Evolutionary conservation across 2,329 filamentous ascomycete species (phyloP), one percentile per base, ranked within the genome.

Genomic region (Neospermospora avenae): DNA sequence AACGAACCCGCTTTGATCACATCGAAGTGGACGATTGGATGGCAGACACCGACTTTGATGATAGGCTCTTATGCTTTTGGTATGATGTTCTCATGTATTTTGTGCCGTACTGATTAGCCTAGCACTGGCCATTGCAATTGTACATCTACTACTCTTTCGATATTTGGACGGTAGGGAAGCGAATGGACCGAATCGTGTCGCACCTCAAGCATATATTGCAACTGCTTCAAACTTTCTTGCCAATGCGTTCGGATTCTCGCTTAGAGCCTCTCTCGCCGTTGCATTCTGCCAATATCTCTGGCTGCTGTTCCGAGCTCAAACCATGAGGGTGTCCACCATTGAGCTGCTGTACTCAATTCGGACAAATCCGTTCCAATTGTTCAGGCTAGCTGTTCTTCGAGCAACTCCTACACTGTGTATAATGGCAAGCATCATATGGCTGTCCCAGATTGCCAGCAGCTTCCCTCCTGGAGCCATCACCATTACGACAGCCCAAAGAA

Each of bases 311-410:
- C 58, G 67, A 20, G 56, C 34, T 2, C 54, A 60, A 14, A 34
- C 63, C 3, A 68, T 69, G 65, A 67, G 63, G 55, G 65, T 69
- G 1, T 69, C 66, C 1, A 68, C 64, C 1, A 68, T 69, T 14
- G 67, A 68, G 25, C 18, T 51, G 6, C 41, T 69, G 11, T 69
- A 67, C 48, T 55, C 18, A 2, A 53, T 69, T 31, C 52, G 63
- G 37, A 52, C 65, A 3, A 68, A 68, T 46, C 55, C 60, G 7
- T 59, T 69, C 25, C 24, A 59, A 4, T 39, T 68, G 0, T 55
- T 62, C 4, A 61, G 37, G 28, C 10, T 28, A 5, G 53, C 61
- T 10, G 60, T 57, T 25, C 16, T 69, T 16, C 37, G 49, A 44
- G 60, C 68, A 3, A 46, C 63, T 16, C 68, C 67, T 16, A 25